A percentile compares a stretch with the other conserved stretches of the same genome.
Conservation (phyloP, 2,329 filamentous ascomycete genomes). For the Elsinoe ampelina region DNA sequence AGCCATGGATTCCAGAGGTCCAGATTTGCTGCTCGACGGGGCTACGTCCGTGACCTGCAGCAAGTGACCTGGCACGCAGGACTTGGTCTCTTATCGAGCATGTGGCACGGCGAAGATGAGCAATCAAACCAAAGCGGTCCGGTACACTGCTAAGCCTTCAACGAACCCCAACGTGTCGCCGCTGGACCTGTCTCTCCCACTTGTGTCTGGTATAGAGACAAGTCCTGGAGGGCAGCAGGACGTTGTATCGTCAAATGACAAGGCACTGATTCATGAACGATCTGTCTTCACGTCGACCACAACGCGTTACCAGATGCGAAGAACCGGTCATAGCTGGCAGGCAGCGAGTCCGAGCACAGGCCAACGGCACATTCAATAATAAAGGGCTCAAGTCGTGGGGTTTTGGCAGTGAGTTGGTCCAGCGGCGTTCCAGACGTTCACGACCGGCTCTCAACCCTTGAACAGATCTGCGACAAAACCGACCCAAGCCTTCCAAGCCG, state of each 20-base stretch:
- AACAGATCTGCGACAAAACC: slow-evolving; percentile 9
- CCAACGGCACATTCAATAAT: neutral
- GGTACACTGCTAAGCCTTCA: slow-evolving; percentile 3
- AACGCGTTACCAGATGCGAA: neutral
- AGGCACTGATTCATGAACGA: neutral
- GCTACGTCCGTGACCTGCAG: neutral
- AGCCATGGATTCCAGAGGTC: neutral
- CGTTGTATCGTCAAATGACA: neutral
- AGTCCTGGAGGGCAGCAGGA: neutral
- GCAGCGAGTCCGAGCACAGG: neutral
- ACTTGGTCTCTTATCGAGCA: slow-evolving; percentile 6
- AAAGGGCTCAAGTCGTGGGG: neutral
- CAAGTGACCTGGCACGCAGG: neutral
- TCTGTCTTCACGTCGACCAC: neutral
- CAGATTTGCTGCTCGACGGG: neutral
- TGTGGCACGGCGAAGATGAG: slow-evolving; percentile 4
- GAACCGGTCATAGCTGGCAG: neutral
- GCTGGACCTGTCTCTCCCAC: neutral
- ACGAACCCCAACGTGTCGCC: neutral
- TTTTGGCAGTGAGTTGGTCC: neutral
- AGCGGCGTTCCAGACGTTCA: slow-evolving; percentile 8
- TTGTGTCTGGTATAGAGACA: neutral
- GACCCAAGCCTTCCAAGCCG: neutral
- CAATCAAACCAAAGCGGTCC: slow-evolving; percentile 6
- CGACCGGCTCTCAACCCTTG: neutral